Evolutionary conservation across 2,329 filamentous ascomycete species (phyloP).

Genomic region (Aspergillus awamori): DNA sequence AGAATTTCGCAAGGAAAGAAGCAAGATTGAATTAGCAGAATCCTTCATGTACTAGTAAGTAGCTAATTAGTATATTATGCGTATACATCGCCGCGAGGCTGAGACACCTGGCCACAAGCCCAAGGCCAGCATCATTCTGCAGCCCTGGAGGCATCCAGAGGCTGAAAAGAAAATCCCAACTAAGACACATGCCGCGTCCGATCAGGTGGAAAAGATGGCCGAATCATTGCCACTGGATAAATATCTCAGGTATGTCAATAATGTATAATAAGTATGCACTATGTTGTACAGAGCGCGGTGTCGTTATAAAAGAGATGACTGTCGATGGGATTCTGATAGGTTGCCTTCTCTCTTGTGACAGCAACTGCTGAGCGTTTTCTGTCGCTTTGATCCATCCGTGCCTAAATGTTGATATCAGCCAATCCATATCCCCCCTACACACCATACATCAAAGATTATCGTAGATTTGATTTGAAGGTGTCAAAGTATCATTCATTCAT

Average conservation of each 20-base stretch:
- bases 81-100: conserved; percentile 11
- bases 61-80: background rate
- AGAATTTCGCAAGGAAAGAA: too few species aligned
- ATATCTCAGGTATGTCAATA: background rate
- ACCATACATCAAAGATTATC: background rate
- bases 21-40: too few species aligned
- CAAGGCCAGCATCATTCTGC: conserved; percentile 15
- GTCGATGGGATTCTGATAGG: background rate
- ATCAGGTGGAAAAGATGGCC: conserved; percentile 1
- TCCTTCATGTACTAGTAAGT: too few species aligned
- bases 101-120: conserved; percentile 14
- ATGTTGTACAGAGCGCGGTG: too few species aligned
- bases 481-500: too few species aligned
- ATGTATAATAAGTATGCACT: too few species aligned
- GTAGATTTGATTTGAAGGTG: too few species aligned
- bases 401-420: background rate
- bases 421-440: background rate
- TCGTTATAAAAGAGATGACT: too few species aligned
- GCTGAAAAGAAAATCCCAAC: conserved; percentile 15
- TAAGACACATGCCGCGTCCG: conserved; percentile 2
- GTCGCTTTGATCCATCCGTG: background rate
- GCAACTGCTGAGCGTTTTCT: background rate
- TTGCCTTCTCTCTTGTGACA: background rate
- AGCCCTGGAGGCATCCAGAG: conserved; percentile 20
- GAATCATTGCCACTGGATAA: background rate